These are phyloP conservation scores for Neurospora sp. DNA, from an alignment of 495 filamentous ascomycete species.

Conservation along the genomic window DNA sequence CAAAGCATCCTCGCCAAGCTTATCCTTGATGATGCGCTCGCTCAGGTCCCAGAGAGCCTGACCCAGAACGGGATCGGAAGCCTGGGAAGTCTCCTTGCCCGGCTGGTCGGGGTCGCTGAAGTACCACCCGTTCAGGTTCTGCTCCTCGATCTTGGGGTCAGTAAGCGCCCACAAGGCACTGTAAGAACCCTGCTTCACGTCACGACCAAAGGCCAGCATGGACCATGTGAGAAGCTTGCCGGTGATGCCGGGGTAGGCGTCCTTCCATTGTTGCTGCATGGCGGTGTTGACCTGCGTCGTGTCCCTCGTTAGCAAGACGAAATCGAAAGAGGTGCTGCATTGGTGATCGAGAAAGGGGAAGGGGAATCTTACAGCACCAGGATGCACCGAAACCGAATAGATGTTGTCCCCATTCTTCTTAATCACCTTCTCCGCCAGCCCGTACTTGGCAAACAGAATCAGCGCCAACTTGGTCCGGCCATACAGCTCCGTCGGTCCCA, in stretches of 20 bases:
- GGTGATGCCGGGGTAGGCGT: conserved; percentile 33
- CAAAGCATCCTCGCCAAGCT: conserved; percentile 31
- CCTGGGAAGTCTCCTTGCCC: conserved; percentile 29
- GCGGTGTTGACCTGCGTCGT: conserved; percentile 29
- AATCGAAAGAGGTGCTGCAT: too few relatives aligned
- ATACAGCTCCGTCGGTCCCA: conserved; percentile 45
- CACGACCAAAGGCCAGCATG: conserved; percentile 24
- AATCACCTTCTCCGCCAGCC: conserved; percentile 29
- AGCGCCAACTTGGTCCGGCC: conserved; percentile 45
- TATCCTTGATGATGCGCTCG: conserved; percentile 30
- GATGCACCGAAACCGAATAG: conserved; percentile 33
- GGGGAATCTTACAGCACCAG: conserved; percentile 25
- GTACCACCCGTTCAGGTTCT: conserved; percentile 33
- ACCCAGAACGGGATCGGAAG: conserved; percentile 30
- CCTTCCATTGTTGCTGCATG: conserved; percentile 40
- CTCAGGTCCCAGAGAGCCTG: conserved; percentile 33
- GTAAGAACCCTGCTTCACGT: conserved; percentile 33
- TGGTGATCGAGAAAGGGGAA: too few relatives aligned
- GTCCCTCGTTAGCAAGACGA: not conserved
- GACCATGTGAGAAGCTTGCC: conserved; percentile 27
- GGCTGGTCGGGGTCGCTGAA: conserved; percentile 25
- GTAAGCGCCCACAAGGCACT: conserved; percentile 33
- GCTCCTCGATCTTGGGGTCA: conserved; percentile 31
- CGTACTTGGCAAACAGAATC: conserved; percentile 41
- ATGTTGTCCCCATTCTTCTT: conserved; percentile 31